These are phyloP conservation scores for Trichophyton rubrum DNA, from an alignment of 2,329 filamentous ascomycete genomes.

Conservation along the genomic window DNA sequence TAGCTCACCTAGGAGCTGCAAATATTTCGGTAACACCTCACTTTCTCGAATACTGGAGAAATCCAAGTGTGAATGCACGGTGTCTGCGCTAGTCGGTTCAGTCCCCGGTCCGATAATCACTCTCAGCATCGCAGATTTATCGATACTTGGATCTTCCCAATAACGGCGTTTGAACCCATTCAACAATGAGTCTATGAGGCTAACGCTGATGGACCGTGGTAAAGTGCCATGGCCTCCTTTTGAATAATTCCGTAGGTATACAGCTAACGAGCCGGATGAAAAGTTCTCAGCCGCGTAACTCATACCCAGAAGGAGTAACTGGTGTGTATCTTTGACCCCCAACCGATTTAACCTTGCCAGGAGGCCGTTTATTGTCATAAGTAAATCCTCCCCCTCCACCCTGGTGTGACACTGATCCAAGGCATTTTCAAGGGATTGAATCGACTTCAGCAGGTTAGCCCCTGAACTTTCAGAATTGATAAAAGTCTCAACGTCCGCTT, in stretches of 20 bases:
- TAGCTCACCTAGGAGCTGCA: conserved; percentile 14
- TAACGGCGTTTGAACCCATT: conserved; percentile 1
- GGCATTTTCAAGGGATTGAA: conserved; percentile 13
- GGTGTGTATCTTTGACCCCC: conserved; percentile 7
- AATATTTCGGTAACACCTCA: conserved; percentile 6
- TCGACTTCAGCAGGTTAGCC: background rate
- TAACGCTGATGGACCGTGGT: conserved; percentile 8
- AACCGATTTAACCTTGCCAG: conserved; percentile 19
- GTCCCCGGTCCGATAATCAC: conserved; percentile 6
- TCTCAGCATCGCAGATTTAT: conserved; percentile 7
- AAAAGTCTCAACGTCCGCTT: conserved; percentile 4
- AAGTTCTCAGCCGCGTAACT: conserved; percentile 22
- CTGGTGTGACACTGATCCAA: conserved; percentile 18
- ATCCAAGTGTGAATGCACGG: conserved; percentile 6
- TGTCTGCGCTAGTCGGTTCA: background rate
- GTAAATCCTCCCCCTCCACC: conserved; percentile 21
- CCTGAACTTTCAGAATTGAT: conserved; percentile 3
- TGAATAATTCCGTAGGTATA: conserved; percentile 18
- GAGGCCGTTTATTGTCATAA: conserved; percentile 22
- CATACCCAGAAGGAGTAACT: conserved; percentile 18
- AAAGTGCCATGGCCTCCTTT: conserved; percentile 7
- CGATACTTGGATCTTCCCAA: conserved; percentile 6
- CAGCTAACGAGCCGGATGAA: conserved; percentile 19
- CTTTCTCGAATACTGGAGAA: conserved; percentile 5
- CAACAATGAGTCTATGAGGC: conserved; percentile 17